A percentile compares a stretch with the other conserved stretches of the same genome.
Conservation (phyloP, 495 filamentous ascomycete species). For the Podospora appendiculata region DNA sequence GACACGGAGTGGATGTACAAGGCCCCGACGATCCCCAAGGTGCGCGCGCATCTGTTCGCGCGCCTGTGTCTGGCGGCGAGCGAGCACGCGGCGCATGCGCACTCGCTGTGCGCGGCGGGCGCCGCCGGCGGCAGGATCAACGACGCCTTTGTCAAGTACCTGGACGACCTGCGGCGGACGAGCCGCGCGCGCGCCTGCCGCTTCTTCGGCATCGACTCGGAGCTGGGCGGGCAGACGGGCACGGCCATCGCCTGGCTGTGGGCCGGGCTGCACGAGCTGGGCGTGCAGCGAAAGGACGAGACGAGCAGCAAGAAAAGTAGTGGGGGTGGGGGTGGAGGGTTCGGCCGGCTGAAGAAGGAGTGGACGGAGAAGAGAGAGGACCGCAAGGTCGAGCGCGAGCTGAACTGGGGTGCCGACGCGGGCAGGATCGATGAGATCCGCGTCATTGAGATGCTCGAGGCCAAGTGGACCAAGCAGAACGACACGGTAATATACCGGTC, state of each 20-base stretch:
- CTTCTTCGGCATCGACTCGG: constrained; percentile 85
- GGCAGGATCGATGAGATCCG: constrained; percentile 78
- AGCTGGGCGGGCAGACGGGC: constrained; percentile 70
- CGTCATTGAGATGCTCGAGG: constrained; percentile 77
- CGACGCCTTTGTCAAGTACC: constrained; percentile 59
- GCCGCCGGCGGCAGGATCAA: constrained; percentile 39
- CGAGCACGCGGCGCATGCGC: constrained; percentile 58
- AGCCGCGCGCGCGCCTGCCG: constrained; percentile 77
- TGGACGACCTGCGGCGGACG: constrained; percentile 63
- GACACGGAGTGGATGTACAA: constrained; percentile 92
- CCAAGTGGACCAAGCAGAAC: constrained; percentile 88
- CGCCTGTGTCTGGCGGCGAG: constrained; percentile 74
- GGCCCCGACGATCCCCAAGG: constrained; percentile 75
- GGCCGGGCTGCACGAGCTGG: constrained; percentile 64
- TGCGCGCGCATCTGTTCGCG: constrained; percentile 79
- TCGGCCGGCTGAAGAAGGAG: constrained; percentile 60
- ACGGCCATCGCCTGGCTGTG: constrained; percentile 77
- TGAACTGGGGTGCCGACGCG: constrained; percentile 73
- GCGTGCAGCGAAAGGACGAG: constrained; percentile 37
- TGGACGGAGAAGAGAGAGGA: constrained; percentile 64
- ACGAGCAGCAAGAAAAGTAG: constrained; percentile 37
- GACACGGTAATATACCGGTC: constrained; percentile 62
- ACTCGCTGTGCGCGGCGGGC: constrained; percentile 37
- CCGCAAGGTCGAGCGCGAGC: constrained; percentile 57
- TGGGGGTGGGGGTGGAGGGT: constrained; percentile 3